These are phyloP conservation scores for Cryptosporidium bovis DNA, from an alignment of 169 alveolate species.

Conservation along the genomic window DNA sequence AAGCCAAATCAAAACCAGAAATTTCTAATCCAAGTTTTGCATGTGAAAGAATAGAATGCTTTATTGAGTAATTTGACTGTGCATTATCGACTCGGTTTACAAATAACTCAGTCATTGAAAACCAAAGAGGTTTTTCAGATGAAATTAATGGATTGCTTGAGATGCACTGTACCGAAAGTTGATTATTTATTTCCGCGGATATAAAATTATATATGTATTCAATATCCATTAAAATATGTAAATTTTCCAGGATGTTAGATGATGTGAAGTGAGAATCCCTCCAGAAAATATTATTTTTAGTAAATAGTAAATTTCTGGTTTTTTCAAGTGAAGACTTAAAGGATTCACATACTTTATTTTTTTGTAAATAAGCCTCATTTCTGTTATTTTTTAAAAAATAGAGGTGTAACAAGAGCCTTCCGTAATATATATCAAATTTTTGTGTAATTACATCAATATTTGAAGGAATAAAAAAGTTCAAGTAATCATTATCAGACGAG, in stretches of 20 bases:
- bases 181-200: background rate
- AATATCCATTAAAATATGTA: constrained; percentile 64
- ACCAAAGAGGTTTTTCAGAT: constrained; percentile 11
- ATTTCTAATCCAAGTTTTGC: constrained; percentile 48
- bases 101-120: constrained; percentile 28
- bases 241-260: constrained; percentile 7
- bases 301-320: constrained; percentile 46
- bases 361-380: background rate
- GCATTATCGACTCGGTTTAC: constrained; percentile 42
- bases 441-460: constrained; percentile 44
- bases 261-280: constrained; percentile 33
- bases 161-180: background rate
- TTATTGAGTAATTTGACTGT: constrained; percentile 7
- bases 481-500: constrained; percentile 17
- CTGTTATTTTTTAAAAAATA: background rate
- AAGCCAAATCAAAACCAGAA: constrained; percentile 36
- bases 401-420: constrained; percentile 50
- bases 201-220: constrained; percentile 47
- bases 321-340: constrained; percentile 32
- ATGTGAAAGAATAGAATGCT: constrained; percentile 39
- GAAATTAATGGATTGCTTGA: background rate
- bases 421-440: constrained; percentile 48
- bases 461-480: constrained; percentile 60
- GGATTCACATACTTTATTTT: constrained; percentile 21
- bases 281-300: constrained; percentile 27